Conservation (phyloP, 1,284 basidiomycete genomes). For the Mycena citricolor region DNA sequence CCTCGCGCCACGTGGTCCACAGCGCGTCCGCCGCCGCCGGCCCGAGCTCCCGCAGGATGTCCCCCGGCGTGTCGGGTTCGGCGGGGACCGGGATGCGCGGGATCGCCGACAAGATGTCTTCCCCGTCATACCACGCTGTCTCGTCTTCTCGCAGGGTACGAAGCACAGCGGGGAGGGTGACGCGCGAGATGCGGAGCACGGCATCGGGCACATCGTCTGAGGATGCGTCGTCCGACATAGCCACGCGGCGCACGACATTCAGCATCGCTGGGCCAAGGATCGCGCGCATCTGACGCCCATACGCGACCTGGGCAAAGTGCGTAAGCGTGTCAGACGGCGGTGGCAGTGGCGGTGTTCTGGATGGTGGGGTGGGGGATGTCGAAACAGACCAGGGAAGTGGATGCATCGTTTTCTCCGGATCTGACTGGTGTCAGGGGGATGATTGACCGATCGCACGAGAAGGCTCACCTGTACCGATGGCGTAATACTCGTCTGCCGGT, state of each 20-base stretch:
- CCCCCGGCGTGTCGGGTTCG: no score
- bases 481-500: constrained; percentile 34
- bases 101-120: no score
- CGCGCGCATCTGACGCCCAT: constrained; percentile 52
- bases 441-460: background rate
- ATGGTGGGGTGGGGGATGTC: constrained; percentile 2
- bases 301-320: constrained; percentile 57
- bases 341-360: constrained; percentile 36
- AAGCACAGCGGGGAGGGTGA: constrained; percentile 62
- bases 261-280: constrained; percentile 63
- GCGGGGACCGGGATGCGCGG: no score
- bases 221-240: constrained; percentile 16
- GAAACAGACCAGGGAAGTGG: constrained; percentile 60
- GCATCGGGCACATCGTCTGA: constrained; percentile 38
- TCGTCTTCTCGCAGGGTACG: constrained; percentile 55
- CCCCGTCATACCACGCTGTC: constrained; percentile 65
- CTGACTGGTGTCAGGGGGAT: constrained; percentile 27
- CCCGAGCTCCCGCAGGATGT: no score
- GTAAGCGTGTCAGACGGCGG: constrained; percentile 58
- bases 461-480: background rate
- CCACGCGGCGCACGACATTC: constrained; percentile 60
- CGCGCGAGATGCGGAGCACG: constrained; percentile 45
- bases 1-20: constrained; percentile 58
- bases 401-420: constrained; percentile 50
- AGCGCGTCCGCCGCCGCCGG: constrained; percentile 41